Evolutionary conservation across 129 eudicot genomes (phyloP).

Genomic region (Pulicaria dysenterica): DNA sequence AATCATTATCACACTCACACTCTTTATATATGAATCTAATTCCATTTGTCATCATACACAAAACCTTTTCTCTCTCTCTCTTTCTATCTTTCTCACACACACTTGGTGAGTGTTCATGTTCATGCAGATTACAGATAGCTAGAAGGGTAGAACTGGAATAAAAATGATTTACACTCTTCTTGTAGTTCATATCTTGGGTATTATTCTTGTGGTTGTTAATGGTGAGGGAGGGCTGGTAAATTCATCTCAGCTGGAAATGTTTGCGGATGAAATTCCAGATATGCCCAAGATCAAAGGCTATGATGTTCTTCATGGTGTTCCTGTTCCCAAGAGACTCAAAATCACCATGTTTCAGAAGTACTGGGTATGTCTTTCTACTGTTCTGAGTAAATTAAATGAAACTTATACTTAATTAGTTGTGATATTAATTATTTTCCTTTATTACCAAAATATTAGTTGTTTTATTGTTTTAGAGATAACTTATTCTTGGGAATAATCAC

Average conservation of each 20-base stretch:
- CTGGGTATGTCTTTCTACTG: slow-evolving; percentile 51
- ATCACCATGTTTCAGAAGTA: slow-evolving; percentile 80
- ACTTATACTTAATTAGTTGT: no score
- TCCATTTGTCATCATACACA: slow-evolving; percentile 21
- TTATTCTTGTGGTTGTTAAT: slow-evolving; percentile 17
- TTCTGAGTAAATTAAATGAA: no score
- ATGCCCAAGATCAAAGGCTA: slow-evolving; percentile 75
- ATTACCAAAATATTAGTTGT: no score
- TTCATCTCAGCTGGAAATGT: slow-evolving; percentile 58
- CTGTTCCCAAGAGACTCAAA: slow-evolving; percentile 45
- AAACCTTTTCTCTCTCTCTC: slow-evolving; percentile 30
- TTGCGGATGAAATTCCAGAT: slow-evolving; percentile 84
- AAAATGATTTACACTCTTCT: slow-evolving; percentile 15
- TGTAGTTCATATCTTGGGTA: slow-evolving; percentile 29
- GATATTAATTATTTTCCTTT: no score
- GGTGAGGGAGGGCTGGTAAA: slow-evolving; percentile 40
- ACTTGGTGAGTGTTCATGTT: slow-evolving; percentile 22
- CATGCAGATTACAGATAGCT: slow-evolving; percentile 28
- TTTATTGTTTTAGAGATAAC: no score
- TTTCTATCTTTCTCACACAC: not conserved
- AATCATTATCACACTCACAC: slow-evolving; percentile 37
- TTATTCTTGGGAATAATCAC: no score
- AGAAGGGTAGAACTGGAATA: slow-evolving; percentile 27
- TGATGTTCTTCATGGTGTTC: slow-evolving; percentile 44
- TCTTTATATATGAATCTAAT: slow-evolving; percentile 36